These are phyloP conservation scores for Tolypocladium nubicola DNA, from an alignment of 2,329 filamentous ascomycete species.

Conservation along the genomic window DNA sequence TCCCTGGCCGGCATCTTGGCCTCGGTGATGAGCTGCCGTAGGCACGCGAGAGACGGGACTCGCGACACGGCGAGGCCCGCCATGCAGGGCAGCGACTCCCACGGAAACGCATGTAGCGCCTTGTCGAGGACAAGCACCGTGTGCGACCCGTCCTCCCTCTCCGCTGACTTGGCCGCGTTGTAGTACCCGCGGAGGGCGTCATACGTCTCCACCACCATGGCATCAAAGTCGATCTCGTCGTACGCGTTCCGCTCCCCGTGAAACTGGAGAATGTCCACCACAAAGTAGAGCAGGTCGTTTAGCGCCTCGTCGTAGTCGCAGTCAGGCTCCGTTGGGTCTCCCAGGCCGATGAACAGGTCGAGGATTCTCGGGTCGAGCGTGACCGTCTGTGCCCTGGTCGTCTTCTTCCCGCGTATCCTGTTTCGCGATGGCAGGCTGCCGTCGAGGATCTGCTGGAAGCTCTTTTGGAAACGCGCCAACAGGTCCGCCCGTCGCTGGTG, in stretches of 20 bases:
- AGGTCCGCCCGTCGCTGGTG: constrained; percentile 51
- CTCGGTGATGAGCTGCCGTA: constrained; percentile 65
- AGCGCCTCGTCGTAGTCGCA: constrained; percentile 76
- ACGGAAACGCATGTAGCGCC: constrained; percentile 80
- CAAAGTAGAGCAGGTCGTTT: constrained; percentile 90
- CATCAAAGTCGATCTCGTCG: constrained; percentile 93
- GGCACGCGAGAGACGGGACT: constrained; percentile 74
- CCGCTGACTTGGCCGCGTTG: constrained; percentile 30
- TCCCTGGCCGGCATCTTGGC: constrained; percentile 11
- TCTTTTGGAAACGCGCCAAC: constrained; percentile 64
- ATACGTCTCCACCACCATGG: constrained; percentile 77
- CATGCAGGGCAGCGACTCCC: constrained; percentile 90
- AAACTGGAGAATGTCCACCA: constrained; percentile 93
- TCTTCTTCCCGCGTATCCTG: constrained; percentile 46
- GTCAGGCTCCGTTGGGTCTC: constrained; percentile 56
- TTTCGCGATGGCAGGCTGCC: constrained; percentile 77
- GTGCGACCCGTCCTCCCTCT: constrained; percentile 43
- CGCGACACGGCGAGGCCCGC: constrained; percentile 70
- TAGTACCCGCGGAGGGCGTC: constrained; percentile 79
- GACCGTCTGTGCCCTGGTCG: constrained; percentile 29
- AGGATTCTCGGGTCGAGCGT: constrained; percentile 54
- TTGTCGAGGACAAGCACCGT: constrained; percentile 89
- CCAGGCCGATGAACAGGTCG: constrained; percentile 80
- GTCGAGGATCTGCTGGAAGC: constrained; percentile 69
- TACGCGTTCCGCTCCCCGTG: constrained; percentile 94